Evolutionary conservation across 768 basidiomycete species (phyloP), one percentile per base, ranked within the genome.

Genomic region (Xerocomellus amylosporus): DNA sequence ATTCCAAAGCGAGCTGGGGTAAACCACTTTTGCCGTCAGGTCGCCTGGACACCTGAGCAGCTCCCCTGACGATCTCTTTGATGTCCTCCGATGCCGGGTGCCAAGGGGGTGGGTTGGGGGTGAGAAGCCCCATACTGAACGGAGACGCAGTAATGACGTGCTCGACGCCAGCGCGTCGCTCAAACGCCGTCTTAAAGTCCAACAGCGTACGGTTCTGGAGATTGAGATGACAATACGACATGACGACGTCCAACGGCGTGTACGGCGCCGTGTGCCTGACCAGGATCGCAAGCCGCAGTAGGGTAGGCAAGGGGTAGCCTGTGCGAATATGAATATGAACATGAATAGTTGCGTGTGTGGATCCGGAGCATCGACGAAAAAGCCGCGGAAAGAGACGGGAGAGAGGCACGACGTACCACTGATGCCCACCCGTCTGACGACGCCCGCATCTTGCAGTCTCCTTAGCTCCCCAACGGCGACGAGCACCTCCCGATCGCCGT

Each of bases 261-360:
- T 79, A 85, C 12, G 86, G 86, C 9, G 82, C 69, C 19, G 77
- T 84, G 63, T 87, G 82, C 31, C 82, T 75, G 57, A 92, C 80
- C 47, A 93, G 75, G 33, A 91, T 78, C 9, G 91, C 82, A 17
- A 93, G 71, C n/a, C 93, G 86, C 28, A 95, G 79, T n/a, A 95
- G 78, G 0, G 87, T 86, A 9, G 91, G 85, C 24, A 94, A 77
- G 12, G 91, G 90, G 59, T 85, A 92, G 1, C 88, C 93, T 92
- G 20, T 4, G 8, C 4, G 30, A 34, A 47, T 3, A 5, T 12
- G 30, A 24, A 24, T 24, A 24, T 24, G 24, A 24, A 24, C 4
- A 24, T 4, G 24, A 24, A 24, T 24, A 24, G 24, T 24, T 24
- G 24, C n/a, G n/a, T n/a, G n/a, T n/a, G n/a, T n/a, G n/a, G n/a